phyloP scores from a whole-genome alignment of 352 stramenopile species.

The Lagenidium giganteum region DNA sequence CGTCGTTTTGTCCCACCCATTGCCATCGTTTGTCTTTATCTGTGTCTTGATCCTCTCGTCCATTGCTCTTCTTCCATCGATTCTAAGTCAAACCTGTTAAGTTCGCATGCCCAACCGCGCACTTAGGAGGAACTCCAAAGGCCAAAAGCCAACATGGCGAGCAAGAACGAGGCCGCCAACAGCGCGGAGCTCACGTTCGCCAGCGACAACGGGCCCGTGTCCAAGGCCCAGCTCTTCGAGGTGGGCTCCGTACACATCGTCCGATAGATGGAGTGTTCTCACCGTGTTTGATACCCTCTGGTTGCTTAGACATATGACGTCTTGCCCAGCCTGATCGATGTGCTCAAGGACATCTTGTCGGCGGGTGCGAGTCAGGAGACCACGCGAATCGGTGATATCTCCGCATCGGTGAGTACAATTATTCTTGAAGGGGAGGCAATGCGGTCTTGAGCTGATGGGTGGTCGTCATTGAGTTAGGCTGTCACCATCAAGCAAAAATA shows the following conservation, averaged over 20 bases:
- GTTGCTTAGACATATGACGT: constrained; percentile 64
- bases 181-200: constrained; percentile 28
- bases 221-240: constrained; percentile 68
- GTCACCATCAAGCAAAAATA: constrained; percentile 78
- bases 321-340: constrained; percentile 78
- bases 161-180: constrained; percentile 15
- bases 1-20: constrained; percentile 23
- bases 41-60: too few species aligned
- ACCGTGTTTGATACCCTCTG: background rate
- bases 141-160: background rate
- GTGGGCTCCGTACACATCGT: constrained; percentile 13
- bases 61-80: background rate
- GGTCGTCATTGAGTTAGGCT: constrained; percentile 24
- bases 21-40: background rate
- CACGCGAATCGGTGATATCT: constrained; percentile 75
- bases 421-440: background rate
- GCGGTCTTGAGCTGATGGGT: background rate
- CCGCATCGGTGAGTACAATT: constrained; percentile 43
- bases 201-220: constrained; percentile 38
- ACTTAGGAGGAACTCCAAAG: background rate
- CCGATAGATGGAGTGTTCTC: background rate
- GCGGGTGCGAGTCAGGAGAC: constrained; percentile 71
- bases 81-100: background rate
- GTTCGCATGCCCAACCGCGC: background rate
- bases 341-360: constrained; percentile 79